Conservation (phyloP, 495 filamentous ascomycete genomes). For the Schizothecium vesticola region DNA sequence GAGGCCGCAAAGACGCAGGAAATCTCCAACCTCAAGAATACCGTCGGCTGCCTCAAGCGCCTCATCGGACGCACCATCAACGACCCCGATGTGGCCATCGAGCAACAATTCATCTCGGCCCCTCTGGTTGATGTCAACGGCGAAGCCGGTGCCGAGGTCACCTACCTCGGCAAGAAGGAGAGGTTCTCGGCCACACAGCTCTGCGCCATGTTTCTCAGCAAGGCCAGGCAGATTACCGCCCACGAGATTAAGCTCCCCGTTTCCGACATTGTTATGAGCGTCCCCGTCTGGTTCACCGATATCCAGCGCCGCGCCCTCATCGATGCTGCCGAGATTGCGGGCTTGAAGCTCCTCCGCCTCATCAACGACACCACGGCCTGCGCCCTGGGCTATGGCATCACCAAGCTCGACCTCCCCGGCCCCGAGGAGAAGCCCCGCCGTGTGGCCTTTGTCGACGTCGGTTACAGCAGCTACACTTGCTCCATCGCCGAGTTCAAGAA, state of each 20-base stretch:
- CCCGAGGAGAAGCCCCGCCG: slow-evolving; percentile 89
- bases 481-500: slow-evolving; percentile 96
- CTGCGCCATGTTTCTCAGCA: slow-evolving; percentile 90
- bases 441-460: slow-evolving; percentile 92
- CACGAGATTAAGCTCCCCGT: slow-evolving; percentile 88
- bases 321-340: slow-evolving; percentile 92
- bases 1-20: slow-evolving; percentile 97
- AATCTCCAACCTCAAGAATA: slow-evolving; percentile 99
- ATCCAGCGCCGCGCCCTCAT: slow-evolving; percentile 80
- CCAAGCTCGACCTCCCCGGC: slow-evolving; percentile 84
- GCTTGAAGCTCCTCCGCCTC: slow-evolving; percentile 83
- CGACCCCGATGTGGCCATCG: slow-evolving; percentile 87
- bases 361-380: slow-evolving; percentile 98
- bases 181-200: slow-evolving; percentile 88
- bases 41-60: slow-evolving; percentile 85
- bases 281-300: slow-evolving; percentile 97
- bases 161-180: slow-evolving; percentile 91
- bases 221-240: slow-evolving; percentile 82
- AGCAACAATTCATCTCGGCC: slow-evolving; percentile 88
- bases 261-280: slow-evolving; percentile 90
- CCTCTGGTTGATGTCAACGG: slow-evolving; percentile 83
- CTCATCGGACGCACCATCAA: slow-evolving; percentile 77
- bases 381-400: slow-evolving; percentile 95
- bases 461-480: slow-evolving; percentile 90
- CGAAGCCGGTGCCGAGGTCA: slow-evolving; percentile 91